Evolutionary conservation across 2,329 filamentous ascomycete genomes (phyloP), one percentile per base, ranked within the genome.

Genomic region (Clonostachys sp.): DNA sequence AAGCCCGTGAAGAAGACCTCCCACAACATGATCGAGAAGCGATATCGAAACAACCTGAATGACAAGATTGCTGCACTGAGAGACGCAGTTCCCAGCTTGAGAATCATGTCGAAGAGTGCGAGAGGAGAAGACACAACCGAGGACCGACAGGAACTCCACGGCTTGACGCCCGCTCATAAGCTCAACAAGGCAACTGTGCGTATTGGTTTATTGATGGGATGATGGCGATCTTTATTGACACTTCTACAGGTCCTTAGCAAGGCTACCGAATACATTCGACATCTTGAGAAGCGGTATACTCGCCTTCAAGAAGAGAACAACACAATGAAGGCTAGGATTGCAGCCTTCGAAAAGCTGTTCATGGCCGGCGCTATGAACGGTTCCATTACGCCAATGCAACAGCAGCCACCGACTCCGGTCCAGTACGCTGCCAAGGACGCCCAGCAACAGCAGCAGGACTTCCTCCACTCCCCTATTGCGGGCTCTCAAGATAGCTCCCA

Each of bases 11-110:
- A 96, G 76, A 96, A 96, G 77, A 95, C 91, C 34, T 91, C 92
- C 3, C 92, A 97, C 69, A 97, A 96, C 67, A 94, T 97, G 78
- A 96, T 97, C 53, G 92, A 97, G 71, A 97, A 96, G 76, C 78
- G 92, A 55, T 97, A 97, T 66, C 85, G 92, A 58, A 96, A 89
- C 46, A 97, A 97, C 61, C 77, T 97, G 48, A 97, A 97, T 61
- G 92, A 96, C 63, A 97, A 97, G 72, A 97, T 97, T 58, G 87
- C 91, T 42, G 91, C 91, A 49, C 73, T 97, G 51, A 80, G 91
- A 57, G 91, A 96, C 64, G 95, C 90, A 60, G 91, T 97, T 13
- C 92, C 92, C 3, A 95, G 89, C 64, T 73, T 97, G 48, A 83
- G 91, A 44, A 88, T 91, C 56, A 89, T 91, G 81, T 83, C 84